Evolutionary conservation across 768 basidiomycete genomes (phyloP), one percentile per base, ranked within the genome.

Genomic region (Suillus placidus): DNA sequence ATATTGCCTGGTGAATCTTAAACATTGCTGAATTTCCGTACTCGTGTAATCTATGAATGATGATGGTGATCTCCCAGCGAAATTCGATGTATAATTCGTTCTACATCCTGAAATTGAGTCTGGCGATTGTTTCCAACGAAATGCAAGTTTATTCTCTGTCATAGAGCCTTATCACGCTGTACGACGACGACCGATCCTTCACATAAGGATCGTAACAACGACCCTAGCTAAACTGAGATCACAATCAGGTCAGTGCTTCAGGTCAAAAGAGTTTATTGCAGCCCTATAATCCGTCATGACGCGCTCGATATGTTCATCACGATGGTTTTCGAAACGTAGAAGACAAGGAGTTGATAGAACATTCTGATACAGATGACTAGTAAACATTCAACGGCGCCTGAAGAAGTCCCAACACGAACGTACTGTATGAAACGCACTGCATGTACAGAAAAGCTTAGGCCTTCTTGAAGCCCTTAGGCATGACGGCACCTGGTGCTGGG

Each of bases 401-500:
- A 32, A 56, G 54, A 34, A n/a, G n/a, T 14, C 13, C 37, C 35
- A 14, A 23, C 3, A 18, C 23, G 8, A 58, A 10, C 10, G 37
- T 30, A 30, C 16, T 18, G 57, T 12, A 58, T 40, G 18, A 30
- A 13, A 60, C 16, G 9, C 16, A 26, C 9, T 8, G 18, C 32
- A 55, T 34, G 32, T 55, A 55, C 12, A n/a, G 26, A 60, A 18
- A 20, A 38, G 58, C 30, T 42, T 42, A 60, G 18, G 20, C 40
- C 52, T 68, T 68, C 57, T 64, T 64, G 52, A 66, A 78, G 47
- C 84, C 86, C 35, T 74, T 73, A 12, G 89, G 88, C 88, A 89
- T 88, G 68, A 74, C 76, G 1, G 87, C 88, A 12, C 82, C 84
- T 20, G 78, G 65, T 0, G 79, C 77, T 0, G 87, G 83, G 32